Percentiles rank a stretch among this genome's conserved stretches.
phyloP scores from a whole-genome alignment of 306 rosid species.

The Acmispon strigosus region DNA sequence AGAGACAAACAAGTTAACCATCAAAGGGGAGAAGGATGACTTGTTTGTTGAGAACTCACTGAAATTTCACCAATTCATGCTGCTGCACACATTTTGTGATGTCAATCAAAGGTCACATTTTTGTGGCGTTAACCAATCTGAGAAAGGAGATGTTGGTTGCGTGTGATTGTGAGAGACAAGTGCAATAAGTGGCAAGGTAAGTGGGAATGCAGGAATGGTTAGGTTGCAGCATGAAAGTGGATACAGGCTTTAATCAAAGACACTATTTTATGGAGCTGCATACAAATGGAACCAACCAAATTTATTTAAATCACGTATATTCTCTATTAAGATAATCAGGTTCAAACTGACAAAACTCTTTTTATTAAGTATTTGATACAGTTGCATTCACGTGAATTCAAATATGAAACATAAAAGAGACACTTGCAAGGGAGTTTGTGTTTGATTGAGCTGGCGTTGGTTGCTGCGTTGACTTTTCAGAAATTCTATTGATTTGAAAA shows the following conservation, averaged over 20 bases:
- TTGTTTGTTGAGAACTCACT: background rate
- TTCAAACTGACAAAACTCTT: too few relatives aligned
- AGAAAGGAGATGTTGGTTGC: background rate
- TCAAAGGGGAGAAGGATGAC: background rate
- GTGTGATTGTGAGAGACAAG: too few relatives aligned
- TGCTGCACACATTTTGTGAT: background rate
- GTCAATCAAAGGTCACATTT: background rate
- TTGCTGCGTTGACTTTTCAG: slow-evolving; percentile 13
- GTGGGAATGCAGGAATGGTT: background rate
- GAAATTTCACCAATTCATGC: background rate
- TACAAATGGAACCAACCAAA: too few relatives aligned
- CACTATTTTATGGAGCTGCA: too few relatives aligned
- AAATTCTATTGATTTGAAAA: background rate
- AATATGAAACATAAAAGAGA: too few relatives aligned
- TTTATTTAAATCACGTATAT: too few relatives aligned
- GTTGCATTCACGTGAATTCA: too few relatives aligned
- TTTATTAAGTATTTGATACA: too few relatives aligned
- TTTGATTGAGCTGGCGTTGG: too few relatives aligned
- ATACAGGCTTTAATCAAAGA: background rate
- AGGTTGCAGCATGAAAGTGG: background rate
- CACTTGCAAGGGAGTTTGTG: too few relatives aligned
- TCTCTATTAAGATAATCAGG: too few relatives aligned
- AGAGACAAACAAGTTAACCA: background rate
- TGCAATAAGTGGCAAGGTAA: too few relatives aligned
- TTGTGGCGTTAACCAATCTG: background rate